Evolutionary conservation across 805 yeast genomes (phyloP), one percentile per base, ranked within the genome.

Genomic region (Debaryomyces tyrocola): DNA sequence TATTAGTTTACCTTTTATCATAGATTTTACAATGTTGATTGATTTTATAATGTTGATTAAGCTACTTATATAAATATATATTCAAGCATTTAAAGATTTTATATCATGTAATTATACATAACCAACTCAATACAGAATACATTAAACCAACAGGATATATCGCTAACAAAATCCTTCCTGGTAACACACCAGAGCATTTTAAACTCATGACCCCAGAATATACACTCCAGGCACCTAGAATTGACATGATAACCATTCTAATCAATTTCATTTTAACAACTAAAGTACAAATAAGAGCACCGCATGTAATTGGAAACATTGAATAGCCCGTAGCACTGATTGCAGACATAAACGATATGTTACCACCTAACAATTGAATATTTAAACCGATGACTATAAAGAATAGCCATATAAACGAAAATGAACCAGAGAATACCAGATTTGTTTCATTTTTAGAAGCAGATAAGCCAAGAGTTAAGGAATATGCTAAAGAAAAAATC

Each of bases 251-350:
- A 0, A 74, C 63, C 18, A 83, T 66, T 48, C 89, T 65, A 5
- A 83, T 51, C 12, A 81, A 61, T 50, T 75, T 74, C 71, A 73
- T 66, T 38, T 66, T 62, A n/a, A 83, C 64, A 14, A 79, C 59
- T 18, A 79, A 45, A 11, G 73, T 66, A 38, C 84, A 70, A 20
- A 82, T 46, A 4, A 77, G 41, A 9, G 83, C 78, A 0, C 84
- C 81, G 8, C 79, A 56, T 2, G 82, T 76, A 33, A 85, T 70
- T 9, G 90, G 90, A 63, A 84, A 85, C 60, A 82, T 64, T 11
- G 85, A 81, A 67, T 84, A 84, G 1, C 90, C 90, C 5, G 83
- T 77, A 24, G 87, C 84, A 50, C 86, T 80, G 43, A 85, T 69
- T 2, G 89, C 89, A 40, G 82, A 80, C 69, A 85, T 72, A 56